A percentile compares a stretch with the other conserved stretches of the same genome.
These are phyloP conservation scores for Nicotiana paniculata DNA, from an alignment of 257 asterid genomes.

Conservation along the genomic window DNA sequence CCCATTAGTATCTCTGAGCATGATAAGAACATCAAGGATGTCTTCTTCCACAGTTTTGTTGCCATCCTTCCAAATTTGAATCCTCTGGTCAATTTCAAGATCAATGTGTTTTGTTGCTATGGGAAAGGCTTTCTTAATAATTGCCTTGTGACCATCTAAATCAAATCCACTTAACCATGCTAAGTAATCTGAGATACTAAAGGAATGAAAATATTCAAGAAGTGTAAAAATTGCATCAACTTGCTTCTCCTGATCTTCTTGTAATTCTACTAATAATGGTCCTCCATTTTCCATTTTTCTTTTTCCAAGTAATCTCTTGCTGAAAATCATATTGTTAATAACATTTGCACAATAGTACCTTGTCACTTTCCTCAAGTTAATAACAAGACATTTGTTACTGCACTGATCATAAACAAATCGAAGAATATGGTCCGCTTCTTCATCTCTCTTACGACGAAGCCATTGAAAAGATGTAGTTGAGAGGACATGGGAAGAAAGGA, in stretches of 20 bases:
- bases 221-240: background rate
- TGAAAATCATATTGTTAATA: no score
- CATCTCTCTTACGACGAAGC: no score
- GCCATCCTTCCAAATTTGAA: slow-evolving; percentile 4
- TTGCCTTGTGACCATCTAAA: background rate
- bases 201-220: background rate
- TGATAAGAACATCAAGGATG: slow-evolving; percentile 7
- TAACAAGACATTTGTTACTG: no score
- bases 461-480: no score
- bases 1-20: background rate
- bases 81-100: background rate
- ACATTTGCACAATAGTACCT: no score
- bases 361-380: no score
- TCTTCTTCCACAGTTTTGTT: background rate
- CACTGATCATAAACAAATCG: no score
- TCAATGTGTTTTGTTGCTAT: background rate
- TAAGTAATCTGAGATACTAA: background rate
- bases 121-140: background rate
- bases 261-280: background rate
- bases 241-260: background rate
- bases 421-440: no score
- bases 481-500: no score
- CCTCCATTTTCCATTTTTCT: background rate
- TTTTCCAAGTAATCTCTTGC: background rate
- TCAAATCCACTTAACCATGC: background rate